These are phyloP conservation scores for Lepiota venenata DNA, from an alignment of 768 basidiomycete species.

Conservation along the genomic window DNA sequence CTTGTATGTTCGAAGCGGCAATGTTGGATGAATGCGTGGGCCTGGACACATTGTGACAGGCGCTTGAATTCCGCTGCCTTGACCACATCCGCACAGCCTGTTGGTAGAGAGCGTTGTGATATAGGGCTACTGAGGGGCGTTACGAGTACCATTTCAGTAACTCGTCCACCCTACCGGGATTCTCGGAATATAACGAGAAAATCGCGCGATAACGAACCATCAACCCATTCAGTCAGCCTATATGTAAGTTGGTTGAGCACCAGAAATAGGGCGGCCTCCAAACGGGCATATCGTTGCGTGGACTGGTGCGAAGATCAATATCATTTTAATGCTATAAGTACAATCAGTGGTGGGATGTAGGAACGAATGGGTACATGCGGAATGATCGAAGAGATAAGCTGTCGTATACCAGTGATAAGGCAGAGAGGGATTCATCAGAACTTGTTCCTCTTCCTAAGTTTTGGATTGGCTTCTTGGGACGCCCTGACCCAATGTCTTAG, in stretches of 20 bases:
- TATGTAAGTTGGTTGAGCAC: too few relatives aligned
- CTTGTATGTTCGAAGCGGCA: background rate
- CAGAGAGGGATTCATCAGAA: slow-evolving; percentile 25
- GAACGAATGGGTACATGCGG: slow-evolving; percentile 3
- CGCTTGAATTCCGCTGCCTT: too few relatives aligned
- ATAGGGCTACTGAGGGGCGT: background rate
- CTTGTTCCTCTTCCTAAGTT: slow-evolving; percentile 59
- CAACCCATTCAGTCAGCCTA: too few relatives aligned
- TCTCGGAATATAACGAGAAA: too few relatives aligned
- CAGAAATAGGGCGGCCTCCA: too few relatives aligned
- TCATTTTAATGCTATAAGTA: slow-evolving; percentile 2
- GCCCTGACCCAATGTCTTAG: slow-evolving; percentile 23
- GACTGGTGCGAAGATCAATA: background rate
- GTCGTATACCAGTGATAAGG: background rate
- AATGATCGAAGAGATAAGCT: background rate
- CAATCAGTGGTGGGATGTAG: background rate
- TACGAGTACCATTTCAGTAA: too few relatives aligned
- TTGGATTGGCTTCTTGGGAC: slow-evolving; percentile 39
- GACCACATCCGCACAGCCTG: background rate
- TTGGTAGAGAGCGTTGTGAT: background rate
- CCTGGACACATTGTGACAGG: too few relatives aligned
- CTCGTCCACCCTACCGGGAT: too few relatives aligned
- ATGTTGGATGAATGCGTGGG: too few relatives aligned
- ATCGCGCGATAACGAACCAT: too few relatives aligned
- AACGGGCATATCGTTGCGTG: background rate